Evolutionary conservation across 148 eudicot species (phyloP).

Genomic region (Salicornia ramosissima): DNA sequence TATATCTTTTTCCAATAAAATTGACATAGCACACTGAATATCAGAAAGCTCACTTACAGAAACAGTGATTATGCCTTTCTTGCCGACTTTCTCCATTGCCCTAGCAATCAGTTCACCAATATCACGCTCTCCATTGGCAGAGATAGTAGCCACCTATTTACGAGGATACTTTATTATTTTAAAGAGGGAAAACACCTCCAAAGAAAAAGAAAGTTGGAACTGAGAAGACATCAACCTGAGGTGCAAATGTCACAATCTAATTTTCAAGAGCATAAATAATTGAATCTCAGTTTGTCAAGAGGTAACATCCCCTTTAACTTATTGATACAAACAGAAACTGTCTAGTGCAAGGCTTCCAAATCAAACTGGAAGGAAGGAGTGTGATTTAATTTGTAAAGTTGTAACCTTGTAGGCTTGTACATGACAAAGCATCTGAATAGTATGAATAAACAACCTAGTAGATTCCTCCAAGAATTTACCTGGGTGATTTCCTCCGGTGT

Average conservation of each 20-base stretch:
- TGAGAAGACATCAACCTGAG: neutral
- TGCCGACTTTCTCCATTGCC: conserved; percentile 98
- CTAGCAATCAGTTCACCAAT: conserved; percentile 86
- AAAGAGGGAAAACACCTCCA: neutral
- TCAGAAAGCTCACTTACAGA: conserved; percentile 48
- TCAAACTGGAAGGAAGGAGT: conserved; percentile 2
- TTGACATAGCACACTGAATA: neutral
- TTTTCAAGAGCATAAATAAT: neutral
- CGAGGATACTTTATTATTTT: neutral
- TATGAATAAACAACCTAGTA: neutral
- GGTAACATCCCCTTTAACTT: neutral
- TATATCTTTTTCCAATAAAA: conserved; percentile 2
- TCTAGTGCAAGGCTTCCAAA: neutral
- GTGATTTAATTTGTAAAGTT: neutral
- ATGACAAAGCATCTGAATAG: neutral
- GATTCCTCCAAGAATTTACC: conserved; percentile 36
- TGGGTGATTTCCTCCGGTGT: conserved; percentile 93
- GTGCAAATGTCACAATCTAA: neutral
- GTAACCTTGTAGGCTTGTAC: neutral
- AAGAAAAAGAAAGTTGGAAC: neutral
- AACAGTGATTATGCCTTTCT: conserved; percentile 90
- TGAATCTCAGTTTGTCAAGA: neutral
- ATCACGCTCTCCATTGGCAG: conserved; percentile 91
- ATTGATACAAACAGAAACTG: neutral
- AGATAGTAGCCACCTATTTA: conserved; percentile 84